Conservation (phyloP, 2,329 filamentous ascomycete species). For the Triangularia verruculosa region DNA sequence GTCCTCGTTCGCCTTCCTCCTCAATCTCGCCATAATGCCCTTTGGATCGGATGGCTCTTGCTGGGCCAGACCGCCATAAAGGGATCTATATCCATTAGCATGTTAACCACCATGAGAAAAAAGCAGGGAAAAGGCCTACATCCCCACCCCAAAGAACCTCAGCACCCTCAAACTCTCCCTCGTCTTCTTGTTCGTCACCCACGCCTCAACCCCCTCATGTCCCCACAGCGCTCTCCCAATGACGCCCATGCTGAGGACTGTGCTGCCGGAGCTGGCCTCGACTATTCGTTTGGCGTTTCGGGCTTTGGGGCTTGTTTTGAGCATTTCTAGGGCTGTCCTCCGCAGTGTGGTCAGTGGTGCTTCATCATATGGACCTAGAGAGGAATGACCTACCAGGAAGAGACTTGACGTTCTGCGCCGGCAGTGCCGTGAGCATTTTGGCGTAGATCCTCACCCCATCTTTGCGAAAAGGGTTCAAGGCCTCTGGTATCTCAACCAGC, state of each 20-base stretch:
- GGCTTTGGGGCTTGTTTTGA: slow-evolving; percentile 33
- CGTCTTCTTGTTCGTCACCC: slow-evolving; percentile 58
- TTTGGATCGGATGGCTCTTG: slow-evolving; percentile 21
- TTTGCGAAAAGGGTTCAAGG: slow-evolving; percentile 53
- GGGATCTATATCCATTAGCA: slow-evolving; percentile 8
- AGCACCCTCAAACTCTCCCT: slow-evolving; percentile 52
- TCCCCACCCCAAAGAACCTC: slow-evolving; percentile 57
- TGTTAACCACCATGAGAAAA: background rate
- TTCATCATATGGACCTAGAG: background rate
- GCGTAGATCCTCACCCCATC: slow-evolving; percentile 62
- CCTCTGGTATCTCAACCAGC: slow-evolving; percentile 57
- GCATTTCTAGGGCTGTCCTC: slow-evolving; percentile 47
- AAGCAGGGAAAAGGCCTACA: slow-evolving; percentile 35
- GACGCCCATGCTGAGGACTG: slow-evolving; percentile 58
- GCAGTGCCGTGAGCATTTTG: slow-evolving; percentile 64
- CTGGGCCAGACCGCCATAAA: slow-evolving; percentile 23
- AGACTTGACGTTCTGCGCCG: slow-evolving; percentile 63
- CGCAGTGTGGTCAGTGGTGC: background rate
- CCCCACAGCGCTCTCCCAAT: slow-evolving; percentile 50
- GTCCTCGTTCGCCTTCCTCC: slow-evolving; percentile 10
- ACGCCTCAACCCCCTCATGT: slow-evolving; percentile 51
- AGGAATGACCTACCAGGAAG: slow-evolving; percentile 47
- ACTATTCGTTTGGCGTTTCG: slow-evolving; percentile 39
- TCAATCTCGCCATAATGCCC: slow-evolving; percentile 18
- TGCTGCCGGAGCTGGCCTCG: slow-evolving; percentile 61